These are phyloP conservation scores for Colletotrichum horii DNA, from an alignment of 2,329 filamentous ascomycete species.

Conservation along the genomic window DNA sequence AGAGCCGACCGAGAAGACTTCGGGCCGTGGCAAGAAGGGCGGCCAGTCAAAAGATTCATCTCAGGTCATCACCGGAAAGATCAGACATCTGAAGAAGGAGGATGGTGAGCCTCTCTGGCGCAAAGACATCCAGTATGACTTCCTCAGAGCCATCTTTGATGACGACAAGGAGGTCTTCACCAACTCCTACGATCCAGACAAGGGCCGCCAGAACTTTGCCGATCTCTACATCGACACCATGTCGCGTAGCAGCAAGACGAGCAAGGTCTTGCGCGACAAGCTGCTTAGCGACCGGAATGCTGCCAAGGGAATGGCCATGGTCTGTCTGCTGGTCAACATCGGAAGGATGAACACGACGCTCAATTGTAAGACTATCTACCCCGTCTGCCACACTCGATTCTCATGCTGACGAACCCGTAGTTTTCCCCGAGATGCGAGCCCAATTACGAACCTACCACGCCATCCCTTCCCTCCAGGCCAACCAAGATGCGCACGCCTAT, in stretches of 20 bases:
- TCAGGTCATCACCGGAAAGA: constrained; percentile 65
- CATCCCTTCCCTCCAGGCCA: constrained; percentile 93
- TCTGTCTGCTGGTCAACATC: constrained; percentile 95
- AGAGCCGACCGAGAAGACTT: constrained; percentile 45
- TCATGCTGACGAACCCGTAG: constrained; percentile 50
- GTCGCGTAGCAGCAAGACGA: constrained; percentile 98
- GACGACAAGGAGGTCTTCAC: constrained; percentile 80
- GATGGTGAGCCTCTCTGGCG: constrained; percentile 88
- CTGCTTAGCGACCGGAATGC: constrained; percentile 89
- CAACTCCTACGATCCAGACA: constrained; percentile 79
- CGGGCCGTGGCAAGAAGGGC: constrained; percentile 37
- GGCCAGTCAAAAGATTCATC: constrained; percentile 39
- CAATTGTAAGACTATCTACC: constrained; percentile 74
- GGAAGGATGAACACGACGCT: constrained; percentile 98
- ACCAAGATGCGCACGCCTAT: constrained; percentile 94
- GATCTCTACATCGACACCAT: constrained; percentile 99
- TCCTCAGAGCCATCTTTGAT: constrained; percentile 80
- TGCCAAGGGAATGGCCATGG: constrained; percentile 99
- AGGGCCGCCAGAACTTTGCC: constrained; percentile 76
- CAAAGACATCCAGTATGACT: constrained; percentile 88
- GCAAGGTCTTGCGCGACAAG: constrained; percentile 97
- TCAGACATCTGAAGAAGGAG: constrained; percentile 85
- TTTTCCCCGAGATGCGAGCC: constrained; percentile 99
- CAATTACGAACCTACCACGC: constrained; percentile 97
- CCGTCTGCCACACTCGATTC: constrained; percentile 2